These are phyloP conservation scores for Eragrostis tef DNA, from an alignment of 202 grass and related monocot genomes.

Conservation along the genomic window DNA sequence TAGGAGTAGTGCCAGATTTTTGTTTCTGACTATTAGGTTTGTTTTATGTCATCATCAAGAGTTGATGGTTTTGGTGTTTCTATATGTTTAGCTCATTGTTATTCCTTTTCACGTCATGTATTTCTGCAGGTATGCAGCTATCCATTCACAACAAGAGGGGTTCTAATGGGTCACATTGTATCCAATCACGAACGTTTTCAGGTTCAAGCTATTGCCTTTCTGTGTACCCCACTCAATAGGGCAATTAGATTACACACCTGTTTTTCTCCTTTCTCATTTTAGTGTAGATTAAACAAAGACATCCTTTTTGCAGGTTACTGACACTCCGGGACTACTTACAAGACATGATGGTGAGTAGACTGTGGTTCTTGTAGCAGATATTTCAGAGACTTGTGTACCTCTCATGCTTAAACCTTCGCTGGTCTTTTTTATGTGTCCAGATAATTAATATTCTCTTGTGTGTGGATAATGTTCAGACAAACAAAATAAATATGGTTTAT, in stretches of 20 bases:
- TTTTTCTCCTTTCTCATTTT: neutral
- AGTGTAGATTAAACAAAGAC: neutral
- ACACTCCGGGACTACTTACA: slow-evolving; percentile 88
- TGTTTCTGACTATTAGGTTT: slow-evolving; percentile 28
- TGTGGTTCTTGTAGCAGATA: slow-evolving; percentile 24
- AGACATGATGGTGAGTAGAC: slow-evolving; percentile 78
- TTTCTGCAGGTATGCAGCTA: slow-evolving; percentile 90
- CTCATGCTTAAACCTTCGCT: neutral
- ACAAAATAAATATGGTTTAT: neutral
- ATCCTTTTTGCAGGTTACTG: slow-evolving; percentile 76
- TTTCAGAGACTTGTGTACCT: neutral
- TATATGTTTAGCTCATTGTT: neutral
- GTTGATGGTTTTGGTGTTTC: neutral
- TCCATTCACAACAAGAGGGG: slow-evolving; percentile 93
- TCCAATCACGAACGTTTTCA: slow-evolving; percentile 92
- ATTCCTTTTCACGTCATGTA: neutral
- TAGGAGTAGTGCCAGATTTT: neutral
- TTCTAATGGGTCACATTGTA: slow-evolving; percentile 97
- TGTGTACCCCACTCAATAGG: neutral
- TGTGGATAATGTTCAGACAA: neutral
- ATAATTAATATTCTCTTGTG: neutral
- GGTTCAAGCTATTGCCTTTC: slow-evolving; percentile 47
- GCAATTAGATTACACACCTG: neutral
- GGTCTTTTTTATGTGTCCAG: neutral
- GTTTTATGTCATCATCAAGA: neutral